Evolutionary conservation across 441 rosid species (phyloP).

Genomic region (Daphne laureola): DNA sequence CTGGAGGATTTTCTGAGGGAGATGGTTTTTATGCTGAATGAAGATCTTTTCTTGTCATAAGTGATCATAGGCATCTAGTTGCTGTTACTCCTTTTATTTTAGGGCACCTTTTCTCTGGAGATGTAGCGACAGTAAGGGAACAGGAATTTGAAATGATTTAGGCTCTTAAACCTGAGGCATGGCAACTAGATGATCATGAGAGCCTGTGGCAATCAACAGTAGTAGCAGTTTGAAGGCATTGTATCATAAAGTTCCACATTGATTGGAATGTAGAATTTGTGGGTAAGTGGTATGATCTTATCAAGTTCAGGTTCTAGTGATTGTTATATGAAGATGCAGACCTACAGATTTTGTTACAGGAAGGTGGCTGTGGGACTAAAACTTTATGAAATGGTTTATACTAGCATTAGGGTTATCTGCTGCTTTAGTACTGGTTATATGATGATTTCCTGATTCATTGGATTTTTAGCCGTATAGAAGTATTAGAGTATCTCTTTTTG

Average conservation of each 20-base stretch:
- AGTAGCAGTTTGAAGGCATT: slow-evolving; percentile 8
- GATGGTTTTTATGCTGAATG: slow-evolving; percentile 5
- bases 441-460: slow-evolving; percentile 11
- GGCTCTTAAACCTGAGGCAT: slow-evolving; percentile 13
- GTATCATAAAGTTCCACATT: slow-evolving; percentile 14
- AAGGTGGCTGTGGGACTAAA: slow-evolving; percentile 8
- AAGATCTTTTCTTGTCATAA: not conserved
- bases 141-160: slow-evolving; percentile 5
- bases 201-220: slow-evolving; percentile 3
- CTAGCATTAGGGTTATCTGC: slow-evolving; percentile 12
- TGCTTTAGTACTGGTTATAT: slow-evolving; percentile 8
- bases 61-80: slow-evolving; percentile 7
- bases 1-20: slow-evolving; percentile 8
- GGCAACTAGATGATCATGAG: slow-evolving; percentile 8
- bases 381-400: slow-evolving; percentile 1
- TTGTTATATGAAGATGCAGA: slow-evolving; percentile 15
- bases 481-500: slow-evolving; percentile 13
- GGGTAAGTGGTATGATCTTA: slow-evolving; percentile 8
- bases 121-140: slow-evolving; percentile 1
- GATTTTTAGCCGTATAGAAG: slow-evolving; percentile 1
- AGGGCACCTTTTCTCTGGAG: slow-evolving; percentile 1
- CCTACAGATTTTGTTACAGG: slow-evolving; percentile 10
- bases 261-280: slow-evolving; percentile 13
- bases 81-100: slow-evolving; percentile 10
- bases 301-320: slow-evolving; percentile 6